A percentile compares a stretch with the other conserved stretches of the same genome.
phyloP scores from a whole-genome alignment of 108 stramenopile species.

The Skeletonema marinoi region DNA sequence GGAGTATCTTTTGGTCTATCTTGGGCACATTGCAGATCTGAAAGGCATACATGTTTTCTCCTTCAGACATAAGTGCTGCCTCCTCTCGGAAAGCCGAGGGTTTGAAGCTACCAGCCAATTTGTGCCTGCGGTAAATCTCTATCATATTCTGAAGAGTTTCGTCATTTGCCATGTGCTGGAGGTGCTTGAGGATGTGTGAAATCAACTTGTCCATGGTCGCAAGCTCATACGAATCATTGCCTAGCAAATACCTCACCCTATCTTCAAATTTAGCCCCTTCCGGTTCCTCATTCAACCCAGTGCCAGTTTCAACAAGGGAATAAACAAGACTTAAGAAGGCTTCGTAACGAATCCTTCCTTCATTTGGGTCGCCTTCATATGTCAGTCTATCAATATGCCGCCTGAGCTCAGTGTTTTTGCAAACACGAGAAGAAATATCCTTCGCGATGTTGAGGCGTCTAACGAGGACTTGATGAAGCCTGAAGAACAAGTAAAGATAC shows the following conservation, averaged over 20 bases:
- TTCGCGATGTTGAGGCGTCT: constrained; percentile 79
- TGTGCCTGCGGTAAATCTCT: constrained; percentile 80
- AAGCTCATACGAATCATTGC: constrained; percentile 85
- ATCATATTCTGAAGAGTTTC: constrained; percentile 84
- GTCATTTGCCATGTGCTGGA: constrained; percentile 83
- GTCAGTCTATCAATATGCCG: constrained; percentile 79
- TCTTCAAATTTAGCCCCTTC: constrained; percentile 85
- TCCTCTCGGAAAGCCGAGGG: constrained; percentile 88
- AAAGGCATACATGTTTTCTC: constrained; percentile 89
- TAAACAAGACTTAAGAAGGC: constrained; percentile 78
- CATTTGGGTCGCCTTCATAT: constrained; percentile 41
- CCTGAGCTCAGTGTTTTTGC: constrained; percentile 56
- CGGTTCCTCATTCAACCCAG: constrained; percentile 42
- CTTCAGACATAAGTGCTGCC: constrained; percentile 82
- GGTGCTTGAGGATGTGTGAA: constrained; percentile 82
- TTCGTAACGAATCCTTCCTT: constrained; percentile 75
- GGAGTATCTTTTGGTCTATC: constrained; percentile 68
- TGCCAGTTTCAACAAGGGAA: constrained; percentile 59
- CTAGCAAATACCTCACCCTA: constrained; percentile 77
- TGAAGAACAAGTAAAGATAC: constrained; percentile 85
- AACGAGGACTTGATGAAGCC: constrained; percentile 83
- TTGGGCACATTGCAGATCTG: constrained; percentile 72
- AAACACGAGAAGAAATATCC: constrained; percentile 61
- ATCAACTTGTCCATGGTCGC: constrained; percentile 92
- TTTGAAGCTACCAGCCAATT: constrained; percentile 70